These are phyloP conservation scores for Parathielavia hyrcaniae DNA, from an alignment of 495 filamentous ascomycete genomes.

Conservation along the genomic window DNA sequence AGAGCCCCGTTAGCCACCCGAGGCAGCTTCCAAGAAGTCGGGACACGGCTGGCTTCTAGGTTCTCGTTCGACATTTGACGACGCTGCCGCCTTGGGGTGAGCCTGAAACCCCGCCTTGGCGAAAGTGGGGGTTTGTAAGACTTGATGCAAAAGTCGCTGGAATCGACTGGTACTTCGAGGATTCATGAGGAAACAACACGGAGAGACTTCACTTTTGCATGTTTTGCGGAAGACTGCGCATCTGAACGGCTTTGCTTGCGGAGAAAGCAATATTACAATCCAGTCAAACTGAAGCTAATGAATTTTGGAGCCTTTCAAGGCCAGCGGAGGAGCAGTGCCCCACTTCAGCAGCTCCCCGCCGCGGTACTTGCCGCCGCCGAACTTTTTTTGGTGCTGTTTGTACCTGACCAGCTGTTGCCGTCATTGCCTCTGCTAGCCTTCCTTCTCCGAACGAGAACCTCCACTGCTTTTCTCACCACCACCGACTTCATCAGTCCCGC, in stretches of 20 bases:
- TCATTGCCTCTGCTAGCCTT: constrained; percentile 27
- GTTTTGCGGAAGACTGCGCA: too few species aligned
- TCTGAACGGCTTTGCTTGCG: background rate
- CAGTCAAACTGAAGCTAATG: too few species aligned
- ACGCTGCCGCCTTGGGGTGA: background rate
- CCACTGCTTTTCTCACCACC: background rate
- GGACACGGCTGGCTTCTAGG: too few species aligned
- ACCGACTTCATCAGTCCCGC: constrained; percentile 11
- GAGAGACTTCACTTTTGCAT: too few species aligned
- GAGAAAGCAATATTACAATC: background rate
- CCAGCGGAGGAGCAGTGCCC: too few species aligned
- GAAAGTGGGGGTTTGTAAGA: background rate
- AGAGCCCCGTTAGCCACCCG: too few species aligned
- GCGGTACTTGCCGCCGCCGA: constrained; percentile 28
- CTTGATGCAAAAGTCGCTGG: too few species aligned
- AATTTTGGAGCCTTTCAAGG: too few species aligned
- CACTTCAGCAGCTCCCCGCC: constrained; percentile 12
- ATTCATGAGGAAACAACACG: too few species aligned
- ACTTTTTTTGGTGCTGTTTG: constrained; percentile 26
- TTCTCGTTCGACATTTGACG: too few species aligned
- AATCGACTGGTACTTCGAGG: background rate
- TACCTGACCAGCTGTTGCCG: constrained; percentile 33
- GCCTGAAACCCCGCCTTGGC: background rate
- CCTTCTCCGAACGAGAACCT: constrained; percentile 16
- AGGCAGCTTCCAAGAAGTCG: too few species aligned